Conservation (phyloP, 768 basidiomycete genomes). For the Panellus pusillus region DNA sequence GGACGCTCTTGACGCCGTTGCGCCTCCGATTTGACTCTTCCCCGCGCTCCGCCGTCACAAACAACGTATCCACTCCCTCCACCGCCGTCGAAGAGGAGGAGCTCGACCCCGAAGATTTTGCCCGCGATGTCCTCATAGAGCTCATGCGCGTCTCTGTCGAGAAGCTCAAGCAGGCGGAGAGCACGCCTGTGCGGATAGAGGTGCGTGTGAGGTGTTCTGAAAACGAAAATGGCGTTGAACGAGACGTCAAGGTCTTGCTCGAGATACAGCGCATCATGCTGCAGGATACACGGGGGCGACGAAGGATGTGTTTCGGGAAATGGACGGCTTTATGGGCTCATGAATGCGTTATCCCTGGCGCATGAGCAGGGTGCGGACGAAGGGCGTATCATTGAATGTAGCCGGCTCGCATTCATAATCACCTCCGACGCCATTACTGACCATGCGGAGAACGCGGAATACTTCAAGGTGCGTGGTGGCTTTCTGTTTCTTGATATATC, state of each 20-base stretch:
- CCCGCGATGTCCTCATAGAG: conserved; percentile 68
- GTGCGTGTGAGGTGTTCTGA: conserved; percentile 35
- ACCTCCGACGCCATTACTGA: conserved; percentile 62
- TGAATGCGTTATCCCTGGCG: conserved; percentile 69
- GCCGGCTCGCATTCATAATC: conserved; percentile 63
- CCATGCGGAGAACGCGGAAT: conserved; percentile 55
- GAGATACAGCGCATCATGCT: conserved; percentile 70
- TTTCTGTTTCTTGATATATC: background rate
- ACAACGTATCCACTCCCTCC: conserved; percentile 21
- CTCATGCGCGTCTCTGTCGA: conserved; percentile 72
- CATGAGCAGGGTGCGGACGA: conserved; percentile 35
- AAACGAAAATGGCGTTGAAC: background rate
- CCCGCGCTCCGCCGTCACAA: conserved; percentile 29
- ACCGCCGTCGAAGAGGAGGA: conserved; percentile 38
- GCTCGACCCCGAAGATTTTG: conserved; percentile 66
- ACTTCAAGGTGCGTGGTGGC: conserved; percentile 59
- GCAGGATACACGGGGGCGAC: conserved; percentile 54
- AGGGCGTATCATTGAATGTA: conserved; percentile 48
- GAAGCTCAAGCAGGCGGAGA: conserved; percentile 60
- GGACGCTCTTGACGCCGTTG: conserved; percentile 58
- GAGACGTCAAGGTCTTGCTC: conserved; percentile 47
- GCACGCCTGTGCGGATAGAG: conserved; percentile 46
- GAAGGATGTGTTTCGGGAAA: conserved; percentile 76
- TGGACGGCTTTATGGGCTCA: conserved; percentile 77
- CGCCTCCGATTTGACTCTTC: conserved; percentile 55